phyloP scores from a whole-genome alignment of 179 eudicot genomes.

The Spinacia oleracea region DNA sequence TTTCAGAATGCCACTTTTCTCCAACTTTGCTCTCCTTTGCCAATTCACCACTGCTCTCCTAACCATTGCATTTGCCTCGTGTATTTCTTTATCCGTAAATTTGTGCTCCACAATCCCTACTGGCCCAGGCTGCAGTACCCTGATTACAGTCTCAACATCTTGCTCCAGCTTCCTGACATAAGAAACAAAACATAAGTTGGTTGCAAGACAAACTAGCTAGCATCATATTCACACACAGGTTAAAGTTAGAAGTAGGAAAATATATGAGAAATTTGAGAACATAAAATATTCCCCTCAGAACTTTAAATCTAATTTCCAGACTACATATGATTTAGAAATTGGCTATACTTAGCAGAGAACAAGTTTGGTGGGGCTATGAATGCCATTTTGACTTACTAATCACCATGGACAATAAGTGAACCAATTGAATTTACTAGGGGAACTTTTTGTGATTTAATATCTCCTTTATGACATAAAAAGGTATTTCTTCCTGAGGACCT shows the following conservation, averaged over 20 bases:
- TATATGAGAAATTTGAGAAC: not conserved
- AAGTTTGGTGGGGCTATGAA: not conserved
- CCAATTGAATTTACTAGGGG: not conserved
- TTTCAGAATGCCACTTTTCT: conserved; percentile 50
- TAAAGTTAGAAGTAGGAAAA: not conserved
- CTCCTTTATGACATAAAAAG: not conserved
- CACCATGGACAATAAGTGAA: not conserved
- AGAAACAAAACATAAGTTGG: not conserved
- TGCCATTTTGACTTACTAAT: not conserved
- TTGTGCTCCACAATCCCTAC: conserved; percentile 90
- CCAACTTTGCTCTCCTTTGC: conserved; percentile 62
- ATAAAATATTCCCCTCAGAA: not conserved
- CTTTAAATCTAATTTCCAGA: not conserved
- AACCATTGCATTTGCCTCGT: conserved; percentile 59
- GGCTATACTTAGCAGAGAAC: not conserved
- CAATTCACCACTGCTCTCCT: conserved; percentile 72
- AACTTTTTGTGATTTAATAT: not conserved
- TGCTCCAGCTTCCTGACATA: conserved; percentile 76
- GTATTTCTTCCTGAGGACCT: not conserved
- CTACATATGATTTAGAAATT: not conserved
- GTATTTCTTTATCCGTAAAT: conserved; percentile 76
- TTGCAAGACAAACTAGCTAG: not conserved
- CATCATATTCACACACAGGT: not conserved
- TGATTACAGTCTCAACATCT: conserved; percentile 85
- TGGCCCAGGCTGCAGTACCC: conserved; percentile 89